Percentiles rank a stretch among this genome's conserved stretches.
Evolutionary conservation across 129 eudicot genomes (phyloP).

Genomic region (Tagetes erecta): DNA sequence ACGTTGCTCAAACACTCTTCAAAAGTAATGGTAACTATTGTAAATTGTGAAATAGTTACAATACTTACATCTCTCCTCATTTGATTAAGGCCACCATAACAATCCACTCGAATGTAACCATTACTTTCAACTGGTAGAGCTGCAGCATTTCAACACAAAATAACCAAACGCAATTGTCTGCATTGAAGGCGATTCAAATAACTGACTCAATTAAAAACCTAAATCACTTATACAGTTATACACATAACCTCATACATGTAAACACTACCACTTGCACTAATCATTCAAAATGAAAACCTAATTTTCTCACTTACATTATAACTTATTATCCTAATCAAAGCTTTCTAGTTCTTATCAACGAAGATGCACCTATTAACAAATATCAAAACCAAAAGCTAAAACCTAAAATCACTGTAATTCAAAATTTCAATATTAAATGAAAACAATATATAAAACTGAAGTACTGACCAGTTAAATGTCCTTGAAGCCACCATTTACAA

Average conservation of each 20-base stretch:
- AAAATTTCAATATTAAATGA: background rate
- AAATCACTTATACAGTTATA: background rate
- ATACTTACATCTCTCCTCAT: slow-evolving; percentile 96
- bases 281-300: slow-evolving; percentile 1
- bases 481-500: slow-evolving; percentile 87
- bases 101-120: slow-evolving; percentile 98
- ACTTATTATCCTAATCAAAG: background rate
- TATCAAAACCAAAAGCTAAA: background rate
- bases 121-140: slow-evolving; percentile 77
- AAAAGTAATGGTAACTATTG: background rate
- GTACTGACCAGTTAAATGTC: slow-evolving; percentile 57
- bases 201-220: slow-evolving; percentile 22
- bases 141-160: slow-evolving; percentile 87
- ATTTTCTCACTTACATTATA: background rate
- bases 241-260: background rate
- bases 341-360: background rate
- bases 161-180: slow-evolving; percentile 79
- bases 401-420: background rate
- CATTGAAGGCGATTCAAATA: slow-evolving; percentile 67
- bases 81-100: slow-evolving; percentile 98
- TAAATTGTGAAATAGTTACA: background rate
- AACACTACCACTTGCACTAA: slow-evolving; percentile 12
- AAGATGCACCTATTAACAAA: background rate
- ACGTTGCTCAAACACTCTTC: slow-evolving; percentile 7
- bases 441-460: background rate